phyloP scores from a whole-genome alignment of 1,284 basidiomycete species.

The Trametes sp. region DNA sequence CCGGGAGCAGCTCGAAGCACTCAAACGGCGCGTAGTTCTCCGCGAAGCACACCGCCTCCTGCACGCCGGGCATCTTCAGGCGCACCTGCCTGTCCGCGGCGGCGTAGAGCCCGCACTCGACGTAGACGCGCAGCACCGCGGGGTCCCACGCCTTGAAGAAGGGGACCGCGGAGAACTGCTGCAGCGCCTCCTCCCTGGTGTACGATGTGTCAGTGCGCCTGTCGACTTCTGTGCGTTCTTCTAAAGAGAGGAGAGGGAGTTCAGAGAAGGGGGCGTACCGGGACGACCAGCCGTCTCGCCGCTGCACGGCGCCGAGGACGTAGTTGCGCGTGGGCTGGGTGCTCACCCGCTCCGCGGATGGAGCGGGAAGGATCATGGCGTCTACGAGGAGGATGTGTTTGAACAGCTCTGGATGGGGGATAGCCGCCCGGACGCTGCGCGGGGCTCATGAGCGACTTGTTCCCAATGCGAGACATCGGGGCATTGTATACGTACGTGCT shows the following conservation, averaged over 20 bases:
- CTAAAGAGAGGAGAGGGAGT: background rate
- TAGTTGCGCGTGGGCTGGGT: slow-evolving; percentile 30
- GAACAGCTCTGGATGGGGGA: slow-evolving; percentile 73
- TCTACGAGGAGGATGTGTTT: slow-evolving; percentile 81
- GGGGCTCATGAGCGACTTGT: background rate
- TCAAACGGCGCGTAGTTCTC: slow-evolving; percentile 53
- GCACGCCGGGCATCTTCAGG: slow-evolving; percentile 69
- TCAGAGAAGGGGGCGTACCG: slow-evolving; percentile 46
- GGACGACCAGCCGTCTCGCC: slow-evolving; percentile 72
- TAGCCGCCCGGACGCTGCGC: slow-evolving; percentile 63
- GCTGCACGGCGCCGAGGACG: slow-evolving; percentile 59
- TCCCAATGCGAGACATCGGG: slow-evolving; percentile 20
- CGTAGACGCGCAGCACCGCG: slow-evolving; percentile 69
- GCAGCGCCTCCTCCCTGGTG: slow-evolving; percentile 71
- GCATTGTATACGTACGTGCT: no score
- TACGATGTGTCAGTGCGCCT: no score
- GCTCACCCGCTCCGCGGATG: slow-evolving; percentile 28
- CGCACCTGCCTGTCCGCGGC: slow-evolving; percentile 47
- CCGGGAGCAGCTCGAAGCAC: slow-evolving; percentile 52
- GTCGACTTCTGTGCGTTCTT: no score
- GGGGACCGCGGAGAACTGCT: slow-evolving; percentile 58
- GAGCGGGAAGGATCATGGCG: slow-evolving; percentile 66
- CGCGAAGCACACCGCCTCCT: slow-evolving; percentile 64
- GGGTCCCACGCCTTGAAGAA: slow-evolving; percentile 84
- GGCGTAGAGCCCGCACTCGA: slow-evolving; percentile 68